A percentile compares a stretch with the other conserved stretches of the same genome.
phyloP scores from a whole-genome alignment of 345 rosid genomes.

The Tarenaya hassleriana region DNA sequence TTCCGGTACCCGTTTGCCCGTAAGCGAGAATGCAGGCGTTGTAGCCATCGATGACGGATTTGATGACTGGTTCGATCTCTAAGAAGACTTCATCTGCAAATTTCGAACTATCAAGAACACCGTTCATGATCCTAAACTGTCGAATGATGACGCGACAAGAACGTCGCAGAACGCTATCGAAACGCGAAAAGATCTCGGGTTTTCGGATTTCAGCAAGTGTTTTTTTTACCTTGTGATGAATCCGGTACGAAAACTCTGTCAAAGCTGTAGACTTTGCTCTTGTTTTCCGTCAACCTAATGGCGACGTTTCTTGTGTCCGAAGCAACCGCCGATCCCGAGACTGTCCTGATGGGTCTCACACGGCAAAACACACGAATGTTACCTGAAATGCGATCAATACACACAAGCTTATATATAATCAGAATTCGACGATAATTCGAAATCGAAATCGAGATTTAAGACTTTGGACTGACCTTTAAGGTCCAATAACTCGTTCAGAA shows the following conservation, averaged over 20 bases:
- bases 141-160: background rate
- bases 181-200: background rate
- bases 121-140: background rate
- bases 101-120: conserved; percentile 17
- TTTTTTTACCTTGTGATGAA: conserved; percentile 71
- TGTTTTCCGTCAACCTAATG: conserved; percentile 35
- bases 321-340: conserved; percentile 35
- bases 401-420: no score
- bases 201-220: no score
- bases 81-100: conserved; percentile 62
- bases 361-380: conserved; percentile 83
- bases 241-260: conserved; percentile 58
- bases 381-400: conserved; percentile 31
- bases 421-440: no score
- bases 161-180: background rate
- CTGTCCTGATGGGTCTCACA: conserved; percentile 40
- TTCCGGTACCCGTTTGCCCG: conserved; percentile 89
- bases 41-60: conserved; percentile 73
- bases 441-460: no score
- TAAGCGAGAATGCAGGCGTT: conserved; percentile 80
- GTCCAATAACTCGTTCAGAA: conserved; percentile 62
- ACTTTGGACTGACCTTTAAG: conserved; percentile 50
- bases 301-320: conserved; percentile 43
- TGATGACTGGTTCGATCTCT: conserved; percentile 75
- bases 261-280: conserved; percentile 48